These are phyloP conservation scores for Linnemannia schmuckeri DNA, from an alignment of 192 early-diverging fungal genomes.

Conservation along the genomic window DNA sequence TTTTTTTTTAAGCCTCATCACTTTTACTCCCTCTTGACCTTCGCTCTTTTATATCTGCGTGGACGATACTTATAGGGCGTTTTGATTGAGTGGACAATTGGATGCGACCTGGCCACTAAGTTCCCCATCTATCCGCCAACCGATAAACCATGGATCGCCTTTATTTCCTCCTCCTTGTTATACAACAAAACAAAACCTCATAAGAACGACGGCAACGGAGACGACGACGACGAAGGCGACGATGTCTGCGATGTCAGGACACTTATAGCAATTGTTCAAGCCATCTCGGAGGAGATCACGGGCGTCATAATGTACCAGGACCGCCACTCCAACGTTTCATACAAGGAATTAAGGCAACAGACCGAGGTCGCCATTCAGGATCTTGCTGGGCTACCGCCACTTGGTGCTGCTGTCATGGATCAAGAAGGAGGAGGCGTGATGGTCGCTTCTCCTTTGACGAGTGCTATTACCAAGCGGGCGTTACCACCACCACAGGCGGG, in stretches of 20 bases:
- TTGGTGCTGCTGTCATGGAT: not conserved
- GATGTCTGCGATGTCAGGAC: slow-evolving; percentile 24
- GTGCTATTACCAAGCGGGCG: not conserved
- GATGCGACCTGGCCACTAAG: slow-evolving; percentile 31
- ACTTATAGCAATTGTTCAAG: slow-evolving; percentile 35
- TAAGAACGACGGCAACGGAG: not conserved
- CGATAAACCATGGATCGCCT: slow-evolving; percentile 47
- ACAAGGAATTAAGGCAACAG: slow-evolving; percentile 26
- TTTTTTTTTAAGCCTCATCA: not conserved
- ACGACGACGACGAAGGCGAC: not conserved
- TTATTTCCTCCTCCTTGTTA: slow-evolving; percentile 41
- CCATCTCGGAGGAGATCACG: slow-evolving; percentile 33
- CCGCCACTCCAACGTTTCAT: not conserved
- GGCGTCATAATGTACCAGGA: slow-evolving; percentile 50
- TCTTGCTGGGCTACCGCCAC: not conserved
- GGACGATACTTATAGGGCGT: slow-evolving; percentile 14
- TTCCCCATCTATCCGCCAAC: slow-evolving; percentile 45
- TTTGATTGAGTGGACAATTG: slow-evolving; percentile 45
- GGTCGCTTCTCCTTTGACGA: not conserved
- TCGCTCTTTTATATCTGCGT: not conserved
- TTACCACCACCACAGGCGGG: not conserved
- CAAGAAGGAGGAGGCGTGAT: not conserved
- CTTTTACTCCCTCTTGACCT: not conserved
- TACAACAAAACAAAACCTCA: slow-evolving; percentile 1
- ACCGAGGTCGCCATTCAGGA: slow-evolving; percentile 32